Base-by-base conservation (phyloP, 371 early-diverging fungal genomes). In the Mucor saturninus region DNA sequence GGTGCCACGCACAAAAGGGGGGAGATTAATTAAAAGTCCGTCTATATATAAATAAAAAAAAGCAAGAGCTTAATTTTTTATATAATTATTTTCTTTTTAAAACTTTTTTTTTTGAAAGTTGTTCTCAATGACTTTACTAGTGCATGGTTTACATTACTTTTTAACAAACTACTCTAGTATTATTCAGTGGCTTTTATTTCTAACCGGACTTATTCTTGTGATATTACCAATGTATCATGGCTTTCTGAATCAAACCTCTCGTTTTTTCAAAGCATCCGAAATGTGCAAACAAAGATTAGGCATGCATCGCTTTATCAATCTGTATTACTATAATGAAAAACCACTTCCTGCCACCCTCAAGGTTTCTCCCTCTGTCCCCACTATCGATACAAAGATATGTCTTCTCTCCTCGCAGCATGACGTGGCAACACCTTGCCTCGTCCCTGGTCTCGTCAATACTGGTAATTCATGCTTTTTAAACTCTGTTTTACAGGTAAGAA, bases 391-490 rank as follows among this genome's bases (percentile, higher is more conserved):
- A n/a, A 38, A 54, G 14, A 54, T 63, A 11, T 63, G 56, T 48
- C 38, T 63, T 21, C 4, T 56, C 14, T 48, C 51, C 31, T 9
- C 50, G 10, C 39, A 15, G 0, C 26, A 46, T 46, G 46, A 46
- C 21, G 5, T 21, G 8, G 4, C 15, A 21, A 15, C 8, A 46
- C 46, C 46, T 11, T 11, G 37, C 5, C 31, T 56, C 14, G 54
- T 73, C 35, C 77, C 85, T 42, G 98, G 98, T 1, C 79, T 97
- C 31, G 83, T 91, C 40, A 97, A 97, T 61, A 86, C 91, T 11
- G 98, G 98, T 46, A 97, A 97, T 73, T 89, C 95, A 32, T 97
- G 98, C 72, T 97, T 94, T 65, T 79, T 97, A 69, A 96, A 96
- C 72, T 89, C 93, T 14, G 94, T 95, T 10, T 72, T 96, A 28